Base-by-base conservation (phyloP, 2,329 filamentous ascomycete species). In the Aspergillus sergii region DNA sequence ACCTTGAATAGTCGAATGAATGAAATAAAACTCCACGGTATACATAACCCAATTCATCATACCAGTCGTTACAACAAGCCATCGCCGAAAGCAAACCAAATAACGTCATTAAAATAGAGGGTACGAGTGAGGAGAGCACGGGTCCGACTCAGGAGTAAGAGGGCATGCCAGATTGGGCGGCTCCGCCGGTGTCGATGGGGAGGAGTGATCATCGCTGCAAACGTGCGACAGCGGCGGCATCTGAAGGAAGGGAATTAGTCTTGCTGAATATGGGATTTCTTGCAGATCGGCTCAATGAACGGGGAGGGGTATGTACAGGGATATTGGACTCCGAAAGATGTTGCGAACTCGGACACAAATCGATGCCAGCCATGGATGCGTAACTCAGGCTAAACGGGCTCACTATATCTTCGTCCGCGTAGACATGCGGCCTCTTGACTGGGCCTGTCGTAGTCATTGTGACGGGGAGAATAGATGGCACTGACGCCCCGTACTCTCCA, bases 351-450 rank as follows among this genome's bases (percentile, higher is more conserved):
- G 73, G 75, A 60, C 69, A 71, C 39, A 86, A 79, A 60, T 88
- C 85, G 66, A 87, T 85, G 53, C 83, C 84, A 61, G 81, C 83
- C 80, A 88, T 85, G 10, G 84, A 82, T 26, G 85, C 84, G 72
- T 88, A 89, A 75, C 84, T 86, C 77, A 87, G 84, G 70, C 83
- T 83, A 73, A 88, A 88, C 1, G 86, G 85, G 71, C 83, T 85
- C 61, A 86, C 82, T 60, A 86, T 82, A 56, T 81, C 80, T 58
- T 87, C 84, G 57, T 87, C 86, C 61, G 80, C 79, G 71, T 84
- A 84, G 69, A 71, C 68, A 63, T 82, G 79, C 69, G 85, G 81
- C 69, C 80, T 81, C 78, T 87, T 88, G 64, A 81, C 76, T 43
- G 79, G 78, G 60, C 76, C 79, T 34, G 78, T 77, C 28, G 70